These are phyloP conservation scores for Yamadazyma kitorensis DNA, from an alignment of 805 yeast species.

Conservation along the genomic window DNA sequence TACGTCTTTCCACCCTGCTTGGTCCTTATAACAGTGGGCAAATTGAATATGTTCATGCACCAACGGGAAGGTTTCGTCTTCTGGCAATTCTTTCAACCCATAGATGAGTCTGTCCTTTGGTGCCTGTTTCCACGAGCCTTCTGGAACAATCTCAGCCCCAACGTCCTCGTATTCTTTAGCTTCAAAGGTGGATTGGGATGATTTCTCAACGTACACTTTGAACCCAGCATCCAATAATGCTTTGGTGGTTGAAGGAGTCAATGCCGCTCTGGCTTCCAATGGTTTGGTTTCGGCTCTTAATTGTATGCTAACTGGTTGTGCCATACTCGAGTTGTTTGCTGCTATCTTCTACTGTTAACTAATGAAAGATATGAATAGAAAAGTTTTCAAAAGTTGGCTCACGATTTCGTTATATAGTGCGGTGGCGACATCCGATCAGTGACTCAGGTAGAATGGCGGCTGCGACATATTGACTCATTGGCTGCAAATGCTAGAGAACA, in stretches of 20 bases:
- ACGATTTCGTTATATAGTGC: too few species aligned
- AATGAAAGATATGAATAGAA: too few species aligned
- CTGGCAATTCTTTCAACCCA: conserved; percentile 95
- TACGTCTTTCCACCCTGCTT: conserved; percentile 96
- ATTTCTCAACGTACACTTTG: conserved; percentile 83
- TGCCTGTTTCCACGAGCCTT: conserved; percentile 90
- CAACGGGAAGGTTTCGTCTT: conserved; percentile 83
- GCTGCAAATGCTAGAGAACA: too few species aligned
- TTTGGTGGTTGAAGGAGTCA: conserved; percentile 89
- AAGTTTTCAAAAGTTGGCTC: too few species aligned
- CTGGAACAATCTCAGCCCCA: conserved; percentile 89
- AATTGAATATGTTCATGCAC: conserved; percentile 96
- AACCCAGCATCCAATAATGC: conserved; percentile 83
- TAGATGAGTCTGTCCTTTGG: conserved; percentile 86
- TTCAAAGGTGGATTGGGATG: conserved; percentile 77
- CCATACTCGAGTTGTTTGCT: too few species aligned
- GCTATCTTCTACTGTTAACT: too few species aligned
- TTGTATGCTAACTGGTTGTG: conserved; percentile 47
- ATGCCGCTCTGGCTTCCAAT: conserved; percentile 93
- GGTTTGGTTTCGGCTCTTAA: conserved; percentile 97
- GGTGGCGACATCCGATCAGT: too few species aligned
- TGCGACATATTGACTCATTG: too few species aligned
- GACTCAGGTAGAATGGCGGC: too few species aligned
- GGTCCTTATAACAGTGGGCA: conserved; percentile 98
- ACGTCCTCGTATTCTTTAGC: conserved; percentile 70